Evolutionary conservation across 306 rosid species (phyloP).

Genomic region (Coriaria nepalensis): DNA sequence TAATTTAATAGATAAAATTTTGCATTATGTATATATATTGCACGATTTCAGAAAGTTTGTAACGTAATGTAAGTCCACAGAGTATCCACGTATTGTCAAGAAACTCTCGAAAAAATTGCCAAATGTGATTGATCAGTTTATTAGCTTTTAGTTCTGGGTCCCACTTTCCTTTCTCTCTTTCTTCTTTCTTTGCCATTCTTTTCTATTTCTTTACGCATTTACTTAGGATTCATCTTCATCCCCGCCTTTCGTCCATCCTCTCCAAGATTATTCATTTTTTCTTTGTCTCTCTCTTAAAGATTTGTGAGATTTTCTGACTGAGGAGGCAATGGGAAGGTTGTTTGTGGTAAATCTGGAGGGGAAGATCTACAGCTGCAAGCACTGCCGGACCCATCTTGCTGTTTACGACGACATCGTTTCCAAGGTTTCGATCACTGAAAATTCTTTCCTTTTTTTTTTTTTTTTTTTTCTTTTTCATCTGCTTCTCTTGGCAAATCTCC

Average conservation of each 20-base stretch:
- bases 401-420: slow-evolving; percentile 51
- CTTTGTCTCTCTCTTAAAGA: slow-evolving; percentile 5
- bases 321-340: slow-evolving; percentile 56
- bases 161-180: slow-evolving; percentile 1
- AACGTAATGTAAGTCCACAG: no score
- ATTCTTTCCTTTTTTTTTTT: slow-evolving; percentile 6
- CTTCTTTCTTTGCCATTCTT: neutral
- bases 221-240: slow-evolving; percentile 8
- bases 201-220: neutral
- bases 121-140: no score
- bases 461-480: neutral
- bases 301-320: slow-evolving; percentile 10
- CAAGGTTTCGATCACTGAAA: slow-evolving; percentile 32
- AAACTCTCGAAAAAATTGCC: no score
- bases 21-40: no score
- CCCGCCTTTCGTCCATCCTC: slow-evolving; percentile 13
- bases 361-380: slow-evolving; percentile 68
- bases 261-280: no score
- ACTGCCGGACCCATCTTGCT: slow-evolving; percentile 72
- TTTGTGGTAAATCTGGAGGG: slow-evolving; percentile 66
- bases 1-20: no score
- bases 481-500: neutral
- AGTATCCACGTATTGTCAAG: no score
- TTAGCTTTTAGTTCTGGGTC: neutral
- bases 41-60: no score